A percentile compares a stretch with the other conserved stretches of the same genome.
phyloP scores from a whole-genome alignment of 805 yeast species.

The Yarrowia divulgata region DNA sequence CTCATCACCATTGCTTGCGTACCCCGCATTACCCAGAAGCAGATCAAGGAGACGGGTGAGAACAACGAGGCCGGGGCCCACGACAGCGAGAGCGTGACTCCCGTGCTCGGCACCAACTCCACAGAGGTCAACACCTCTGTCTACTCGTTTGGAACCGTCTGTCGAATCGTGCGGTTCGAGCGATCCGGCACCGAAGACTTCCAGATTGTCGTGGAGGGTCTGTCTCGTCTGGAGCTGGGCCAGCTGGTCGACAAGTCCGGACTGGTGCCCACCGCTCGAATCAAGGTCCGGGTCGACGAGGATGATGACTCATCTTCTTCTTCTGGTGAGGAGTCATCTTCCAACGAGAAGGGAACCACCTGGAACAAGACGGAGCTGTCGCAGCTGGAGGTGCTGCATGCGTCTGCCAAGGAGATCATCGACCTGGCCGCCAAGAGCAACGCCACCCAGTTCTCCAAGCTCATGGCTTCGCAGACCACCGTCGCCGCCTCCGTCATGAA shows the following conservation, averaged over 20 bases:
- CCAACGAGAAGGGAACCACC: conserved; percentile 15
- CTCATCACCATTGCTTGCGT: conserved; percentile 40
- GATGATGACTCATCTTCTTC: neutral
- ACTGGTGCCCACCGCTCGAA: conserved; percentile 16
- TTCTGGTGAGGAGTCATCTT: neutral
- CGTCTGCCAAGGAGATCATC: conserved; percentile 41
- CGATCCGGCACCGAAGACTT: conserved; percentile 39
- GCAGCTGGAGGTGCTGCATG: conserved; percentile 41
- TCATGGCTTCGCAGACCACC: conserved; percentile 12
- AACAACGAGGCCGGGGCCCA: conserved; percentile 1
- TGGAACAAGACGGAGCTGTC: conserved; percentile 26
- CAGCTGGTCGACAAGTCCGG: conserved; percentile 39
- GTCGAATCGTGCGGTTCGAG: conserved; percentile 44
- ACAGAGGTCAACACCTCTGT: conserved; percentile 29
- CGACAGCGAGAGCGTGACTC: conserved; percentile 9
- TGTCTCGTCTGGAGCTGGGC: conserved; percentile 41
- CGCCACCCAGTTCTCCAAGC: conserved; percentile 19
- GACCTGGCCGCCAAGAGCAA: conserved; percentile 39
- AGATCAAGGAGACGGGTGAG: conserved; percentile 30
- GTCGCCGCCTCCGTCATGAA: conserved; percentile 41
- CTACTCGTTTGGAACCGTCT: conserved; percentile 42
- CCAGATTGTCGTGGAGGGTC: conserved; percentile 44
- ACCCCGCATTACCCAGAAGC: conserved; percentile 32
- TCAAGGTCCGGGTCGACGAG: conserved; percentile 3
- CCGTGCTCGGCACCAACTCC: conserved; percentile 34